Base-by-base conservation (phyloP, 2,329 filamentous ascomycete genomes). In the Talaromyces sp. region DNA sequence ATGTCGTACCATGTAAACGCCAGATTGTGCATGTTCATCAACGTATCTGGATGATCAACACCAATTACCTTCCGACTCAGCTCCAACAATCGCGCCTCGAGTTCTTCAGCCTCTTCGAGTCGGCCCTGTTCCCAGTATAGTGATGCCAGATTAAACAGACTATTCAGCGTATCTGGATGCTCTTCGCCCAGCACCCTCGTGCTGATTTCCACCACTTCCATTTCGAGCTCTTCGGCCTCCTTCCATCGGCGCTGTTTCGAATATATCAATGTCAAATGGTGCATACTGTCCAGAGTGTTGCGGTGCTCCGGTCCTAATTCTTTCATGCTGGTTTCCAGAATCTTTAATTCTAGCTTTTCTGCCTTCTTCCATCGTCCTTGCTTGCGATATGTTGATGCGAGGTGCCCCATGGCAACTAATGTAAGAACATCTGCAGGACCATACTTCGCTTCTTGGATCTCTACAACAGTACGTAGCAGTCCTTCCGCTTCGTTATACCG, bases 231-330 rank as follows among this genome's bases (percentile, higher is more conserved):
- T 60, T 71, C 69, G 16, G 69, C 70, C 63, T 68, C 63, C 39
- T 65, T 67, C 50, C 65, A 70, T 56, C 62, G 64, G 56, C 66
- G 65, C 60, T 66, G 69, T 45, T 67, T 39, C 50, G 27, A 31
- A 22, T 66, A 67, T 24, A 39, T 66, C 11, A 24, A 60, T 45
- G 63, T 68, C n/a, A 65, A 64, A 33, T 60, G 58, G 39, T 10
- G 31, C 31, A 60, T 70, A 33, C 64, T 72, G 14, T 14, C 61
- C 16, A 73, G 65, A 5, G 72, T 75, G 22, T 68, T 45, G 24
- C 67, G 69, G 66, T 74, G 69, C 39, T 75, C 69, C 16, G 60
- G 27, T 3, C 72, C 71, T 14, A 72, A 65, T 33, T 68, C 39
- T 47, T 45, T 66, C 41, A 70, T 65, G 2, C 60, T 66, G 7